These are phyloP conservation scores for Tricholoma bakamatsutake DNA, from an alignment of 768 basidiomycete genomes.

Conservation along the genomic window DNA sequence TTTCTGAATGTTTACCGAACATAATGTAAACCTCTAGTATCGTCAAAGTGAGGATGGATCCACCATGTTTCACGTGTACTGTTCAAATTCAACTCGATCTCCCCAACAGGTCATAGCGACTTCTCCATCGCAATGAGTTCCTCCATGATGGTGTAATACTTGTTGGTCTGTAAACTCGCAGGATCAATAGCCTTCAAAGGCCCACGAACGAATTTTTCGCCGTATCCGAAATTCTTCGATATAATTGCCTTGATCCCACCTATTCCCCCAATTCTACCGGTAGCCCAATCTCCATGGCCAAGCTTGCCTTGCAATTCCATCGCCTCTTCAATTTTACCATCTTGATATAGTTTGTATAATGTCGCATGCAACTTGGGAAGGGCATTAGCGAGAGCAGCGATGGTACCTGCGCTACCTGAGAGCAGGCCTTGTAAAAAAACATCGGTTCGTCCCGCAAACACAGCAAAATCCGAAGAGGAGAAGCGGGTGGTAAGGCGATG, in stretches of 20 bases:
- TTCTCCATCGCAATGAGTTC: slow-evolving; percentile 45
- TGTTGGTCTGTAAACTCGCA: slow-evolving; percentile 30
- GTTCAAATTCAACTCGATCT: not conserved
- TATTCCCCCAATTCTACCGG: slow-evolving; percentile 58
- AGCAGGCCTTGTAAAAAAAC: slow-evolving; percentile 58
- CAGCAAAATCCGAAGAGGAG: slow-evolving; percentile 48
- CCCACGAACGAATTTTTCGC: slow-evolving; percentile 39
- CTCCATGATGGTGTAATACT: slow-evolving; percentile 35
- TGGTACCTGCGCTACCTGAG: slow-evolving; percentile 58
- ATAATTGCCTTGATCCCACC: slow-evolving; percentile 62
- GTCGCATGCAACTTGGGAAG: slow-evolving; percentile 51
- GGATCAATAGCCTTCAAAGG: slow-evolving; percentile 40
- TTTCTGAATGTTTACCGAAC: too few species aligned
- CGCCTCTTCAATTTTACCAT: slow-evolving; percentile 53
- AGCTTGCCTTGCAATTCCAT: slow-evolving; percentile 55
- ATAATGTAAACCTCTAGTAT: too few species aligned
- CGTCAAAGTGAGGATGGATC: too few species aligned
- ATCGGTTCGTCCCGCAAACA: slow-evolving; percentile 75
- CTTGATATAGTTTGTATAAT: slow-evolving; percentile 43
- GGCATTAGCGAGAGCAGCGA: slow-evolving; percentile 59
- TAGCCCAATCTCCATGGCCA: slow-evolving; percentile 63
- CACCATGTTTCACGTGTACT: not conserved
- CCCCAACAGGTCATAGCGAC: slow-evolving; percentile 13
- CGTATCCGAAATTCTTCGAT: slow-evolving; percentile 61
- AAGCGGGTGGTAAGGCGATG: slow-evolving; percentile 64